Evolutionary conservation across 2,329 filamentous ascomycete genomes (phyloP), one percentile per base, ranked within the genome.

Genomic region (Aciculosporium take): DNA sequence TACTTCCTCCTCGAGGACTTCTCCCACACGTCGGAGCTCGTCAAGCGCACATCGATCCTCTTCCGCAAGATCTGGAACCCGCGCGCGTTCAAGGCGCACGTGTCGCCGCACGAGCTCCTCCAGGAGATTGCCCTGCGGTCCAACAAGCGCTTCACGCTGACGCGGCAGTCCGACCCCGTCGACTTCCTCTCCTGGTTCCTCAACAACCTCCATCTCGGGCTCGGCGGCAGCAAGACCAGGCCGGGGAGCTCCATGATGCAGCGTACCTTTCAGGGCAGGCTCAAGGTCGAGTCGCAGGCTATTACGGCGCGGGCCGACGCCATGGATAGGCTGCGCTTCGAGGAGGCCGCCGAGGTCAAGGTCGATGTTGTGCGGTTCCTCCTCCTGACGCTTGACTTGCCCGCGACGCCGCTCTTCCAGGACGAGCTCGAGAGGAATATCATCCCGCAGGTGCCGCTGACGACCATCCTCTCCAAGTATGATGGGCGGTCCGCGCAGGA

Each of bases 61-160:
- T 78, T 96, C 45, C 83, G 91, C 58, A 98, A 98, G 65, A 85
- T 98, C 50, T 98, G 91, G 91, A 98, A 98, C 58, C 82, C 88
- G 2, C 81, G 84, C 51, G 89, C 91, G 8, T 98, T 98, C 72
- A 93, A 94, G 62, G 81, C 82, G 4, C 91, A 98, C 61, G 91
- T 98, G 40, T 96, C 89, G 8, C 91, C 91, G 0, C 91, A 98
- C 67, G 91, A 98, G 62, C 74, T 98, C 24, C 78, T 98, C 1
- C 91, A 98, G 63, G 89, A 96, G 59, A 84, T 98, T 48, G 84
- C 88, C 1, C 68, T 95, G 32, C 80, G 80, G 37, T 95, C 88
- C 25, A 88, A 81, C 51, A 95, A 95, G 63, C 85, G 84, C 47
- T 98, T 94, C 65, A 91, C 82, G 5, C 71, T 96, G 37, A 94